A percentile compares a stretch with the other conserved stretches of the same genome.
Conservation (phyloP, 2,329 filamentous ascomycete genomes). For the Hypocrella siamensis region DNA sequence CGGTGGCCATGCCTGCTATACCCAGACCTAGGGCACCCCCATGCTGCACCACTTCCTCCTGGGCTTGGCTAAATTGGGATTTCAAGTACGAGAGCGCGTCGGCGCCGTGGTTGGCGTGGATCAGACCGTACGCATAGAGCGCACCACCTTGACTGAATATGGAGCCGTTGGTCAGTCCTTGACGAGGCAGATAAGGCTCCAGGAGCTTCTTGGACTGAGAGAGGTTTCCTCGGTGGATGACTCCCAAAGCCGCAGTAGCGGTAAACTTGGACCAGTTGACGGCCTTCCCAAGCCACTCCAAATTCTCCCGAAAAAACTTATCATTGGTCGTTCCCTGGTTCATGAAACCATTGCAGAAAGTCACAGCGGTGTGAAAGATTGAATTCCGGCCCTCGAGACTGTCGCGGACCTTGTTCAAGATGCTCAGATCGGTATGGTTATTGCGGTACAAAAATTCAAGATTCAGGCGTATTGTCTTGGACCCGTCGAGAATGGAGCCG, state of each 20-base stretch:
- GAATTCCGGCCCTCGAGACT: conserved; percentile 92
- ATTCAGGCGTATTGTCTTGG: conserved; percentile 86
- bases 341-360: conserved; percentile 98
- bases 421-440: conserved; percentile 81
- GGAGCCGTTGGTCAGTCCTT: conserved; percentile 63
- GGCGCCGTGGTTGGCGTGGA: conserved; percentile 93
- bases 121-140: conserved; percentile 85
- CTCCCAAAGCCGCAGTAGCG: conserved; percentile 85
- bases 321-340: conserved; percentile 96
- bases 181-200: conserved; percentile 81
- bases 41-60: conserved; percentile 91
- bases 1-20: conserved; percentile 95
- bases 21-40: conserved; percentile 89
- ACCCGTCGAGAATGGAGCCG: conserved; percentile 62
- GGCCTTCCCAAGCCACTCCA: conserved; percentile 95
- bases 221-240: conserved; percentile 91
- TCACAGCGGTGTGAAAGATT: conserved; percentile 95
- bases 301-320: conserved; percentile 94
- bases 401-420: conserved; percentile 92
- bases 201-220: conserved; percentile 85
- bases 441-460: conserved; percentile 93
- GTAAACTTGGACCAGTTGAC: conserved; percentile 99
- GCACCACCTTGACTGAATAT: conserved; percentile 94
- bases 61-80: conserved; percentile 56
- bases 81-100: conserved; percentile 72